Base-by-base conservation (phyloP, 371 early-diverging fungal genomes). In the Mortierella sp. region DNA sequence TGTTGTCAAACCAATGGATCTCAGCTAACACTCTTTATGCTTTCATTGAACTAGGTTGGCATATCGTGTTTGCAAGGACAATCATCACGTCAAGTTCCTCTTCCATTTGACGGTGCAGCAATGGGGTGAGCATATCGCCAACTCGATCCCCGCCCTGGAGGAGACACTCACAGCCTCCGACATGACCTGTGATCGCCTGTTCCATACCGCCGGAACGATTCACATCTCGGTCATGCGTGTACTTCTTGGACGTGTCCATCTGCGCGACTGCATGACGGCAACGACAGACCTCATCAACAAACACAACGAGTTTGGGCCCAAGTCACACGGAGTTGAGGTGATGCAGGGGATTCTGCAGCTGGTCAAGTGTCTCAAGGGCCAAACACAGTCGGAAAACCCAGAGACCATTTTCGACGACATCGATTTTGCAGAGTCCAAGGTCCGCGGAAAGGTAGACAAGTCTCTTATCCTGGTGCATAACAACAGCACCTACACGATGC, bases 51-150 rank as follows among this genome's bases (percentile, higher is more conserved):
- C 6, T 73, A 84, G 85, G 50, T 40, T 84, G 40, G 81, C 81
- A 10, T 84, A 76, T 37, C 40, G 44, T 0, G 54, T 83, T 5
- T 83, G 79, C 31, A 79, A 78, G 19, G 75, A 54, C 10, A 77
- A 74, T 24, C 79, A 82, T 13, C 86, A 82, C 54, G 86, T 86
- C 61, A 74, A 69, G 54, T 86, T 82, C 61, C 34, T 86, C 16
- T 86, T 86, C 31, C 75, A 82, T 24, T 28, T 86, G 44, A 76
- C 79, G 1, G 86, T 86, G 14, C 86, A 86, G 53, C 86, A 86
- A 16, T 86, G 86, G 86, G 86, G 86, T 16, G 82, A 86, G 3
- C 86, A 81, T 26, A 75, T 86, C 19, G 79, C 79, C 8, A 37
- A 77, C 53, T 76, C 82, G 40, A 79, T 86, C 46, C 76, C 79